Evolutionary conservation across 78 protist genomes (phyloP).

Genomic region (Pigoraptor vietnamica): DNA sequence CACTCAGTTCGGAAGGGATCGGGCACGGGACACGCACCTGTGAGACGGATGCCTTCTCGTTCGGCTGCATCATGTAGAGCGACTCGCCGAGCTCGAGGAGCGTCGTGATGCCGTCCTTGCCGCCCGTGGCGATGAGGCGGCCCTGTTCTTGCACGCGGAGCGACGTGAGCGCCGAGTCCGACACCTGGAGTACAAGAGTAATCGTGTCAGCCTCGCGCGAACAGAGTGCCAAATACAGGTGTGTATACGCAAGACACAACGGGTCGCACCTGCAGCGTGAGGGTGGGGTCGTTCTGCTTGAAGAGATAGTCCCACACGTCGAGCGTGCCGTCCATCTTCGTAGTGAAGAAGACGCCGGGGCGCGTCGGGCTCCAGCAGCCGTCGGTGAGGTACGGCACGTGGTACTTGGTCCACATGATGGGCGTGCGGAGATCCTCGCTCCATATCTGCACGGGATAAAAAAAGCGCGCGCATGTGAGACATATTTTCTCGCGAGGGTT

Average conservation of each 20-base stretch:
- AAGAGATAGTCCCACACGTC: slow-evolving; percentile 73
- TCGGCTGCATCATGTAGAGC: slow-evolving; percentile 14
- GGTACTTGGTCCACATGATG: slow-evolving; percentile 57
- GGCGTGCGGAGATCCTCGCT: slow-evolving; percentile 56
- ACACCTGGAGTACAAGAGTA: not conserved
- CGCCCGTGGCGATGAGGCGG: slow-evolving; percentile 49
- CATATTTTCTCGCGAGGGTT: too few relatives aligned
- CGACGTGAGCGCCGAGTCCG: not conserved
- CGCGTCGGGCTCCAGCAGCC: slow-evolving; percentile 73
- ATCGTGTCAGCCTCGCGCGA: not conserved
- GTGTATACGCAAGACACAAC: not conserved
- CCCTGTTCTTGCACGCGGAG: slow-evolving; percentile 39
- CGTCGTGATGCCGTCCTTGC: slow-evolving; percentile 48
- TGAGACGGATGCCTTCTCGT: slow-evolving; percentile 44
- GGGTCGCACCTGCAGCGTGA: slow-evolving; percentile 49
- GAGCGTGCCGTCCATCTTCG: slow-evolving; percentile 69
- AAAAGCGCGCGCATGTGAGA: not conserved
- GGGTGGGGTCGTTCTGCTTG: slow-evolving; percentile 56
- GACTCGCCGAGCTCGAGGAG: slow-evolving; percentile 48
- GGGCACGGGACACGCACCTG: slow-evolving; percentile 13
- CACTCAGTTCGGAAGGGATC: too few relatives aligned
- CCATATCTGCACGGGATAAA: slow-evolving; percentile 31
- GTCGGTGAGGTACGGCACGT: slow-evolving; percentile 49
- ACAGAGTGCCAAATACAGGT: not conserved
- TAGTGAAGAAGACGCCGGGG: slow-evolving; percentile 66